These are phyloP conservation scores for Potentilla sterilis DNA, from an alignment of 306 rosid species.

Conservation along the genomic window DNA sequence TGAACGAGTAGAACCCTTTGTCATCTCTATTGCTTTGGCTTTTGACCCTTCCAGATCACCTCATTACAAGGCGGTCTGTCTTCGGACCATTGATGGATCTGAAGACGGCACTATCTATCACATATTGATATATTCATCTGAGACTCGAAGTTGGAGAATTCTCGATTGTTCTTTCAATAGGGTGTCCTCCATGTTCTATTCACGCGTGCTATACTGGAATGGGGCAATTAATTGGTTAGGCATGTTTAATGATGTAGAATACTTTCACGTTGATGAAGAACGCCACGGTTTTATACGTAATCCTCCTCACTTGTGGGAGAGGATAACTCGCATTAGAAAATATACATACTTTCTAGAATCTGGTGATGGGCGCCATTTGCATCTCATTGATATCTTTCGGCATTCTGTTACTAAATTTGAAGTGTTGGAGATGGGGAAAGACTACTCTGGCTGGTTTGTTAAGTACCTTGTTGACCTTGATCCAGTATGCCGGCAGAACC, in stretches of 20 bases:
- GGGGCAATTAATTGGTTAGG: not conserved
- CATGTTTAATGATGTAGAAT: not conserved
- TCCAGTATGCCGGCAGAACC: too few species aligned
- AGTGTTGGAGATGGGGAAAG: not conserved
- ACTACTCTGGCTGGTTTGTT: slow-evolving; percentile 1
- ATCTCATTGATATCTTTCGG: not conserved
- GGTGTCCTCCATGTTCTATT: not conserved
- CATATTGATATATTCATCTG: not conserved
- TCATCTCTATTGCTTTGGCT: not conserved
- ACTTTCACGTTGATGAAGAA: not conserved
- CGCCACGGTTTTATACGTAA: not conserved
- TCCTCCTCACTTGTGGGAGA: not conserved
- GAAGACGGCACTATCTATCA: not conserved
- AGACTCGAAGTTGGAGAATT: not conserved
- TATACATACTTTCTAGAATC: not conserved
- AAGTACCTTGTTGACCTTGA: not conserved
- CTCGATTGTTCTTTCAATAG: not conserved
- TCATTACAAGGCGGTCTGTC: not conserved
- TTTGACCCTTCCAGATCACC: not conserved
- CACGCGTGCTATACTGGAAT: not conserved
- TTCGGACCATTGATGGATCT: not conserved
- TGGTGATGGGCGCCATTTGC: not conserved
- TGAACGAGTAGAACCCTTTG: not conserved
- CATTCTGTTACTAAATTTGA: not conserved
- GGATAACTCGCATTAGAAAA: not conserved